phyloP scores from a whole-genome alignment of 805 yeast genomes.

The Kuraishia borneana region DNA sequence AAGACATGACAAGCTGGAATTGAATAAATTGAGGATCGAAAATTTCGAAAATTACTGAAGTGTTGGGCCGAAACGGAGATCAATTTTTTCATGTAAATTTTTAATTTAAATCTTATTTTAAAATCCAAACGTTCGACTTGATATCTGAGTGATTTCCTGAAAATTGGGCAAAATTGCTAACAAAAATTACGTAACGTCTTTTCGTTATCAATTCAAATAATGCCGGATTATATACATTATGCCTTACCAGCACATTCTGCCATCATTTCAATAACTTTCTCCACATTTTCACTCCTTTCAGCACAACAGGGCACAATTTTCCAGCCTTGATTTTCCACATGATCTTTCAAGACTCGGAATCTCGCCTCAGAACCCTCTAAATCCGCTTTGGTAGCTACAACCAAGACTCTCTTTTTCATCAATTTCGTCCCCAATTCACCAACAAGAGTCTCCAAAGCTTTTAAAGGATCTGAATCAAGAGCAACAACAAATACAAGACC shows the following conservation, averaged over 20 bases:
- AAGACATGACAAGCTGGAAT: too few relatives aligned
- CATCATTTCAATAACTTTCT: slow-evolving; percentile 61
- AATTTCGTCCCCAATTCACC: slow-evolving; percentile 63
- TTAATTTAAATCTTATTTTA: too few relatives aligned
- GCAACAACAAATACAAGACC: slow-evolving; percentile 84
- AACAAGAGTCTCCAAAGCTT: slow-evolving; percentile 51
- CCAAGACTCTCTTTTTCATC: slow-evolving; percentile 51
- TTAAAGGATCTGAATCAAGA: slow-evolving; percentile 60
- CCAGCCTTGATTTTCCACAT: slow-evolving; percentile 42
- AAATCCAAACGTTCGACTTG: too few relatives aligned
- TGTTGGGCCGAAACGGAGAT: too few relatives aligned
- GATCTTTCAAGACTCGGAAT: slow-evolving; percentile 31
- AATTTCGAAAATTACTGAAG: too few relatives aligned
- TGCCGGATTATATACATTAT: background rate
- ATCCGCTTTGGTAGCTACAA: slow-evolving; percentile 95
- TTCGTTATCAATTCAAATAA: too few relatives aligned
- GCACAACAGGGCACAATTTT: slow-evolving; percentile 82
- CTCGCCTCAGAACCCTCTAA: slow-evolving; percentile 39
- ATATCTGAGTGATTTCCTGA: too few relatives aligned
- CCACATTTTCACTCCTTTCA: slow-evolving; percentile 56
- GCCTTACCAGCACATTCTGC: slow-evolving; percentile 36
- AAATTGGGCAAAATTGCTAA: too few relatives aligned
- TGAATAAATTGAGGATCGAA: too few relatives aligned
- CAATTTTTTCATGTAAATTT: too few relatives aligned
- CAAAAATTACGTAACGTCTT: too few relatives aligned